These are phyloP conservation scores for Datisca glomerata DNA, from an alignment of 306 rosid species.

Conservation along the genomic window DNA sequence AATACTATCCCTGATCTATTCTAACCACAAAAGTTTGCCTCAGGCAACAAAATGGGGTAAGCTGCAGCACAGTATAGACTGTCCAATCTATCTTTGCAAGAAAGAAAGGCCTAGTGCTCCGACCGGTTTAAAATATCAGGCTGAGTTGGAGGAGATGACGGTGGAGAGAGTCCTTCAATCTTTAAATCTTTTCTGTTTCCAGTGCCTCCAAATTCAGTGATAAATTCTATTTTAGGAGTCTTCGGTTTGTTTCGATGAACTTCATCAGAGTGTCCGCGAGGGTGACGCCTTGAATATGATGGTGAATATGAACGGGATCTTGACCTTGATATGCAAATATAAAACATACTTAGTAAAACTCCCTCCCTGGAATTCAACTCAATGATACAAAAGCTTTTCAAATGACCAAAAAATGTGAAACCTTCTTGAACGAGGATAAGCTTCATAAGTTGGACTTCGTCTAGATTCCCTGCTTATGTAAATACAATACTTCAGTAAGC, in stretches of 20 bases:
- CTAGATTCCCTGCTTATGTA: constrained; percentile 65
- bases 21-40: constrained; percentile 63
- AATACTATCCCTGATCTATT: constrained; percentile 74
- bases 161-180: constrained; percentile 81
- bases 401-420: too few relatives aligned
- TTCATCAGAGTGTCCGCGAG: constrained; percentile 65
- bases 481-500: constrained; percentile 11
- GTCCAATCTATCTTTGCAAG: constrained; percentile 96
- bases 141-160: constrained; percentile 72
- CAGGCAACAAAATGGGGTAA: constrained; percentile 68
- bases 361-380: too few relatives aligned
- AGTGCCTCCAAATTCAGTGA: constrained; percentile 89
- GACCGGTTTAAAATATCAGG: constrained; percentile 90
- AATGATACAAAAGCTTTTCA: too few relatives aligned
- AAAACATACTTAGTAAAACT: too few relatives aligned
- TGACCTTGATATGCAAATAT: constrained; percentile 52
- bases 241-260: constrained; percentile 58
- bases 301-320: constrained; percentile 82
- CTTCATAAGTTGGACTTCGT: constrained; percentile 95
- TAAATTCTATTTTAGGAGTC: constrained; percentile 82
- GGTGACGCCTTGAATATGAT: constrained; percentile 49
- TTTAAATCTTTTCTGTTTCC: constrained; percentile 48
- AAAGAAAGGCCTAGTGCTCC: constrained; percentile 99
- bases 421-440: constrained; percentile 94
- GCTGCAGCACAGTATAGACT: constrained; percentile 89